phyloP scores from a whole-genome alignment of 2,329 filamentous ascomycete genomes.

The Myriosclerotinia scirpicola region DNA sequence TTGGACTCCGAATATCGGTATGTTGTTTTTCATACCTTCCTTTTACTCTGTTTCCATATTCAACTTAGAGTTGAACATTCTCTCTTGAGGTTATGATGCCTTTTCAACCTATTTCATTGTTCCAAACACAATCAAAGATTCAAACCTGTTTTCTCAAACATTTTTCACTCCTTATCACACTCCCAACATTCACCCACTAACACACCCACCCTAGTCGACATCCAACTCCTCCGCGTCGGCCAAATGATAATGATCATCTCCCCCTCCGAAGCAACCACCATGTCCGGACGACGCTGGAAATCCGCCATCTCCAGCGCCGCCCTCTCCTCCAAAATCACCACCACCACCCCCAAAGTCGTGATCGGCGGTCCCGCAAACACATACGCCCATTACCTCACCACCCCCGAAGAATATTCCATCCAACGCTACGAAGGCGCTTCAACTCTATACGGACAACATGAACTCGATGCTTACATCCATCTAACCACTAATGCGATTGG shows the following conservation, averaged over 20 bases:
- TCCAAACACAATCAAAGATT: no score
- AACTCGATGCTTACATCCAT: slow-evolving; percentile 83
- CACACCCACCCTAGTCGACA: slow-evolving; percentile 57
- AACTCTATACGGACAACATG: slow-evolving; percentile 80
- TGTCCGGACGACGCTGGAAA: slow-evolving; percentile 87
- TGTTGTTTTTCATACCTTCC: not conserved
- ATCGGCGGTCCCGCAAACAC: slow-evolving; percentile 86
- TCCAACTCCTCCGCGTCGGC: slow-evolving; percentile 81
- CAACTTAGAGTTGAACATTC: no score
- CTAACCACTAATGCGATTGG: slow-evolving; percentile 69
- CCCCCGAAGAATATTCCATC: slow-evolving; percentile 75
- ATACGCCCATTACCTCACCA: slow-evolving; percentile 76
- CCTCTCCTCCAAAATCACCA: slow-evolving; percentile 27
- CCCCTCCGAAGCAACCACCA: slow-evolving; percentile 85
- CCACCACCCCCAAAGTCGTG: slow-evolving; percentile 66
- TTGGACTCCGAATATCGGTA: slow-evolving; percentile 78
- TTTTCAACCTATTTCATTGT: no score
- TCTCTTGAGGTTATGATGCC: no score
- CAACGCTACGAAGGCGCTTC: slow-evolving; percentile 93
- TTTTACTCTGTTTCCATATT: no score
- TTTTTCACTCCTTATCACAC: slow-evolving; percentile 42
- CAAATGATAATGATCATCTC: slow-evolving; percentile 81
- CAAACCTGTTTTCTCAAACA: no score
- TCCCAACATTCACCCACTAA: slow-evolving; percentile 55
- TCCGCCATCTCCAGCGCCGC: slow-evolving; percentile 54